phyloP scores from a whole-genome alignment of 2,329 filamentous ascomycete genomes.

The Ascochyta clinopodiicola region DNA sequence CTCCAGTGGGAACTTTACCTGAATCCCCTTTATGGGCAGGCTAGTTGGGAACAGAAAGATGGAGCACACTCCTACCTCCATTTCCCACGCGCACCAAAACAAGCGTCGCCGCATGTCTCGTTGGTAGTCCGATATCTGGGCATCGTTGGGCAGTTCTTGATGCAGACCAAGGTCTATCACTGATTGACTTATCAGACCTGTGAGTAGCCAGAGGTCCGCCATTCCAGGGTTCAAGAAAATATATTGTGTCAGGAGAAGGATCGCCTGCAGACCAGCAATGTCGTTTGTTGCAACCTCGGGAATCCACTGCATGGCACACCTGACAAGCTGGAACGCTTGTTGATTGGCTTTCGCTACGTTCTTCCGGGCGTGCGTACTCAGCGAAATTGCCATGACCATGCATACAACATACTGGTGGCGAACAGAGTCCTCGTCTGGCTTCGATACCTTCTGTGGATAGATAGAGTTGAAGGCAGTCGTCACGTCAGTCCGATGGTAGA shows the following conservation, averaged over 20 bases:
- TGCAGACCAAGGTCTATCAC: slow-evolving; percentile 47
- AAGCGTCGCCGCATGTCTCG: slow-evolving; percentile 48
- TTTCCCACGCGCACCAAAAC: slow-evolving; percentile 49
- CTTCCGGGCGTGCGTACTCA: slow-evolving; percentile 43
- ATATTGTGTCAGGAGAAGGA: slow-evolving; percentile 46
- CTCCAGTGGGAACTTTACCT: slow-evolving; percentile 42
- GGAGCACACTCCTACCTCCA: slow-evolving; percentile 46
- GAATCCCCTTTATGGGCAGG: slow-evolving; percentile 38
- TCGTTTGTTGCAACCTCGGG: slow-evolving; percentile 47
- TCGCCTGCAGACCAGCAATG: slow-evolving; percentile 42
- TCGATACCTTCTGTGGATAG: slow-evolving; percentile 34
- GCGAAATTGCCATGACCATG: slow-evolving; percentile 47
- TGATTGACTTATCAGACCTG: slow-evolving; percentile 46
- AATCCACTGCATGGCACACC: slow-evolving; percentile 47
- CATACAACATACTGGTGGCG: slow-evolving; percentile 46
- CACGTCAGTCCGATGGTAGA: slow-evolving; percentile 45
- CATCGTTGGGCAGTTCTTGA: slow-evolving; percentile 43
- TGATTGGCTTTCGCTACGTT: slow-evolving; percentile 44
- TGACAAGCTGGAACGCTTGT: slow-evolving; percentile 41
- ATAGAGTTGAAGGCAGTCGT: slow-evolving; percentile 44
- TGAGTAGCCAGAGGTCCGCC: slow-evolving; percentile 47
- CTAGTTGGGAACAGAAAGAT: slow-evolving; percentile 42
- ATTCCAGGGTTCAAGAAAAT: slow-evolving; percentile 47
- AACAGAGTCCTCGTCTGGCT: slow-evolving; percentile 33
- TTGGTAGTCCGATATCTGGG: slow-evolving; percentile 34